Evolutionary conservation across 805 yeast genomes (phyloP).

Genomic region (Cyberlindnera americana): DNA sequence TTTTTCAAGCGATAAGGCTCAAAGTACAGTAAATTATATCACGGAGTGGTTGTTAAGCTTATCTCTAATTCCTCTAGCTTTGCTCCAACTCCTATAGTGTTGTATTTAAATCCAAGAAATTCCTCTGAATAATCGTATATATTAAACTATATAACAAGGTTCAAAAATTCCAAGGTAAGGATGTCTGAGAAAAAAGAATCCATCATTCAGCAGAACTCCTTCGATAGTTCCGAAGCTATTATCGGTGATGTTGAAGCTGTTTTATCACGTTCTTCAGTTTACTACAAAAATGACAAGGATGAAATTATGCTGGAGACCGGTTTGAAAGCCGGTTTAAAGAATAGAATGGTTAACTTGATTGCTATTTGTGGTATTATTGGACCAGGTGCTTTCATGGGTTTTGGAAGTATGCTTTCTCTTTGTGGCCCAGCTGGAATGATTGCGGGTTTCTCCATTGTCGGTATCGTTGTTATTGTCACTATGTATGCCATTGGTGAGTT

Average conservation of each 20-base stretch:
- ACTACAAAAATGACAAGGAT: slow-evolving; percentile 23
- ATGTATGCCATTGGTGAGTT: slow-evolving; percentile 55
- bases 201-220: background rate
- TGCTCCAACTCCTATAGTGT: no score
- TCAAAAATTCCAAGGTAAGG: no score
- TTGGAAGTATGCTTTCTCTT: slow-evolving; percentile 44
- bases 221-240: background rate
- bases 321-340: slow-evolving; percentile 44
- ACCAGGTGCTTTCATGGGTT: slow-evolving; percentile 54
- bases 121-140: no score
- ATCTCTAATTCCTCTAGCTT: no score
- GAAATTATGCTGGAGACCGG: slow-evolving; percentile 32
- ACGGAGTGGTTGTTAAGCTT: no score
- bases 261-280: slow-evolving; percentile 3
- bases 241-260: slow-evolving; percentile 2
- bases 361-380: slow-evolving; percentile 59
- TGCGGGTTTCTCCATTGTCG: slow-evolving; percentile 50
- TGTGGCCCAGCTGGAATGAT: slow-evolving; percentile 54
- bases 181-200: background rate
- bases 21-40: no score
- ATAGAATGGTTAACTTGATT: slow-evolving; percentile 47
- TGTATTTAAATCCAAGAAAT: no score
- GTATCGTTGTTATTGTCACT: slow-evolving; percentile 50
- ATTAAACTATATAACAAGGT: no score
- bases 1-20: no score